Conservation (phyloP, 148 eudicot genomes). For the Rhododendron mucronatum region DNA sequence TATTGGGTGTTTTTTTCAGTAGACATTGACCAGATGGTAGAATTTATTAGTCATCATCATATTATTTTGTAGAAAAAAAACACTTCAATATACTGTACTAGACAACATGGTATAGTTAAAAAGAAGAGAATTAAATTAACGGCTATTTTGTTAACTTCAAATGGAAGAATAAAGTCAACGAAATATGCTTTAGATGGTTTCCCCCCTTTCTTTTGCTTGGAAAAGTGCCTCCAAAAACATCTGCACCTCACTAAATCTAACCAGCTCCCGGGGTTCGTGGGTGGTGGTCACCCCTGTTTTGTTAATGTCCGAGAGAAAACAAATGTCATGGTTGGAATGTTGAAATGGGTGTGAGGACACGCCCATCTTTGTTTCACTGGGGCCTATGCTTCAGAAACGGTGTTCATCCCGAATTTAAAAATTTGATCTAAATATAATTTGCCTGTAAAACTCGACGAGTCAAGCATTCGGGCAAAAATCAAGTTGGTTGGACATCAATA, state of each 20-base stretch:
- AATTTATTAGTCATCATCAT: neutral
- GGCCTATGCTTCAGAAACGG: neutral
- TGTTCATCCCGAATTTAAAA: neutral
- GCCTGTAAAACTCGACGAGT: neutral
- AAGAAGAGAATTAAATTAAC: neutral
- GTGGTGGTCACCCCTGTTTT: neutral
- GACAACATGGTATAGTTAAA: neutral
- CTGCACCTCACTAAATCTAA: neutral
- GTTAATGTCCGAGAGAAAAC: neutral
- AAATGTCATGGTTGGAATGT: neutral
- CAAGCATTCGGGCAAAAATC: neutral
- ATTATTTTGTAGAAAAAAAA: neutral
- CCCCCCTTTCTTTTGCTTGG: neutral
- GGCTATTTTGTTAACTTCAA: neutral
- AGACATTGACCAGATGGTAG: neutral
- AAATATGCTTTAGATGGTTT: neutral
- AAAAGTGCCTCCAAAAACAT: neutral
- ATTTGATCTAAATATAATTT: too few species aligned
- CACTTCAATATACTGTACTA: neutral
- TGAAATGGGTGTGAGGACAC: too few species aligned
- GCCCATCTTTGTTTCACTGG: too few species aligned
- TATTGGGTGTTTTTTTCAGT: neutral
- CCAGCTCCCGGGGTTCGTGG: neutral
- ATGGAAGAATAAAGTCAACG: neutral
- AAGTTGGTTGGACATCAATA: neutral